Evolutionary conservation across 2,329 filamentous ascomycete species (phyloP).

Genomic region (Trichoderma pleuroti): DNA sequence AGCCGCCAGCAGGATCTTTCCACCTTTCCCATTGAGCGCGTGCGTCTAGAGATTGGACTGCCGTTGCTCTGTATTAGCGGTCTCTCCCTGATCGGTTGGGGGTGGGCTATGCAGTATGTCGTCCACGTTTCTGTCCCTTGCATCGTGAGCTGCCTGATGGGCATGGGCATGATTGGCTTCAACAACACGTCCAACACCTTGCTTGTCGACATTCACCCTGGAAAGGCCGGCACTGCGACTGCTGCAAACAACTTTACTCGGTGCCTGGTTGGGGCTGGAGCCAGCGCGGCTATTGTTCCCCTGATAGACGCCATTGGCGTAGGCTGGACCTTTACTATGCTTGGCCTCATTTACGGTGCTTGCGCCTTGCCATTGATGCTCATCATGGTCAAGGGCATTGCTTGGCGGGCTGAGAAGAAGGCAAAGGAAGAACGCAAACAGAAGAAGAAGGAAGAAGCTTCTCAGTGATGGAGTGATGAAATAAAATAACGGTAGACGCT

Average conservation of each 20-base stretch:
- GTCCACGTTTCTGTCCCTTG: slow-evolving; percentile 45
- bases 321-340: slow-evolving; percentile 50
- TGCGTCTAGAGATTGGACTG: slow-evolving; percentile 46
- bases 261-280: slow-evolving; percentile 53
- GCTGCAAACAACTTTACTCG: slow-evolving; percentile 55
- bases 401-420: slow-evolving; percentile 40
- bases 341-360: slow-evolving; percentile 42
- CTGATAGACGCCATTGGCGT: slow-evolving; percentile 49
- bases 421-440: slow-evolving; percentile 27
- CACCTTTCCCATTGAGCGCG: slow-evolving; percentile 50
- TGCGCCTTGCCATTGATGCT: slow-evolving; percentile 39
- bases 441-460: slow-evolving; percentile 18
- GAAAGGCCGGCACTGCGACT: slow-evolving; percentile 50
- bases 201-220: slow-evolving; percentile 54
- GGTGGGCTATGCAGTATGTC: slow-evolving; percentile 47
- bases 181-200: slow-evolving; percentile 52
- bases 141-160: slow-evolving; percentile 45
- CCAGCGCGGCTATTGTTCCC: slow-evolving; percentile 49
- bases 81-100: slow-evolving; percentile 47
- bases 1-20: slow-evolving; percentile 49
- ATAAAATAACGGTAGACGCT: background rate
- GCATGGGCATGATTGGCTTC: slow-evolving; percentile 50
- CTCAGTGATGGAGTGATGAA: background rate
- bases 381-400: slow-evolving; percentile 41
- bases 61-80: slow-evolving; percentile 51